These are phyloP conservation scores for Vanrija sp. DNA, from an alignment of 1,284 basidiomycete species.

Conservation along the genomic window DNA sequence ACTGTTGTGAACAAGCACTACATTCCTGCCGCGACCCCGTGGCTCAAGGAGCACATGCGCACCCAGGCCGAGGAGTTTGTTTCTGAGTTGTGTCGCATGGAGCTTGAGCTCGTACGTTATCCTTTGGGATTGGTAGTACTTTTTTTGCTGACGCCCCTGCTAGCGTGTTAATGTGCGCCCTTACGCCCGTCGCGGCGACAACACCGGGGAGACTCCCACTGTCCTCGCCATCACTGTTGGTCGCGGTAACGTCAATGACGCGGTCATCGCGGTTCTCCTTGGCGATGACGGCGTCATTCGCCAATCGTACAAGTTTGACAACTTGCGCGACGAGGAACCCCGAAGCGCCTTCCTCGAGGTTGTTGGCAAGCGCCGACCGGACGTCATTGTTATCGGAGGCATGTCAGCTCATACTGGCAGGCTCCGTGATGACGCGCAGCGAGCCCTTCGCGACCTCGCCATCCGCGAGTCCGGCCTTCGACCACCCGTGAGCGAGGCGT, in stretches of 20 bases:
- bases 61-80: constrained; percentile 86
- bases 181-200: constrained; percentile 61
- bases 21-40: constrained; percentile 75
- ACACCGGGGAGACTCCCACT: constrained; percentile 68
- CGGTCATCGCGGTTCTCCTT: constrained; percentile 77
- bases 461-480: constrained; percentile 26
- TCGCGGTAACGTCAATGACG: constrained; percentile 87
- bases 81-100: constrained; percentile 62
- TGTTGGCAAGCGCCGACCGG: constrained; percentile 73
- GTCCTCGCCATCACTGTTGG: constrained; percentile 94
- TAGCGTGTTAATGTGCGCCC: constrained; percentile 59
- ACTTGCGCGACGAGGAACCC: constrained; percentile 64
- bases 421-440: constrained; percentile 56
- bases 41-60: constrained; percentile 83
- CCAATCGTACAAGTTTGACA: constrained; percentile 84
- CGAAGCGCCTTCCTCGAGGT: constrained; percentile 69
- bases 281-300: constrained; percentile 85
- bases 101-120: constrained; percentile 64
- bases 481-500: constrained; percentile 31
- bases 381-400: constrained; percentile 85
- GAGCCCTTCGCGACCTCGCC: constrained; percentile 47
- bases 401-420: constrained; percentile 70
- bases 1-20: constrained; percentile 70
- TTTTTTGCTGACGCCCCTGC: constrained; percentile 1
- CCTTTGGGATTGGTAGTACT: constrained; percentile 11